Conservation (phyloP, 2,329 filamentous ascomycete species). For the Phialocephala sp. region DNA sequence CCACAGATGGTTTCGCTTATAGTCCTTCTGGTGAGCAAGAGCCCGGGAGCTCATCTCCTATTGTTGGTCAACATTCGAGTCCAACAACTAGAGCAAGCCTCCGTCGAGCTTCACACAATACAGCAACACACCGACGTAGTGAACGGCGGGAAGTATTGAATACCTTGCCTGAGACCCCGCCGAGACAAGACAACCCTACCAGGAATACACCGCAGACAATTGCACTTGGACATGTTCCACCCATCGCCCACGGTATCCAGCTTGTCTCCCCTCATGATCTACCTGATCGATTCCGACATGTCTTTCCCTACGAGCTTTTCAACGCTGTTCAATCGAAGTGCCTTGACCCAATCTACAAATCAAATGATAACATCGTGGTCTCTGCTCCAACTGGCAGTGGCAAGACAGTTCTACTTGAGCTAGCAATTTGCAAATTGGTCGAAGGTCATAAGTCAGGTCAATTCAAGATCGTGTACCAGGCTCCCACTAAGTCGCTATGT, state of each 20-base stretch:
- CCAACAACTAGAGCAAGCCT: conserved; percentile 38
- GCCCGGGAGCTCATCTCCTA: conserved; percentile 32
- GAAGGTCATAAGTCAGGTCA: conserved; percentile 59
- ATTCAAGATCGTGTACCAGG: conserved; percentile 85
- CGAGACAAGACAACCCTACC: conserved; percentile 11
- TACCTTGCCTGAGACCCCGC: conserved; percentile 24
- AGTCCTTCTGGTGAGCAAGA: conserved; percentile 25
- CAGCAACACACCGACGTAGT: conserved; percentile 7
- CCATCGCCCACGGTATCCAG: conserved; percentile 55
- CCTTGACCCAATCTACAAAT: conserved; percentile 69
- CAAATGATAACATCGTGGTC: conserved; percentile 77
- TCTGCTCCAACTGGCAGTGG: conserved; percentile 85
- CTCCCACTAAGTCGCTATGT: conserved; percentile 84
- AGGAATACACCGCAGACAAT: conserved; percentile 21
- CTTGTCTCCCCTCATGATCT: conserved; percentile 64
- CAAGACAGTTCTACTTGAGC: conserved; percentile 81
- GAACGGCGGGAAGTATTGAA: conserved; percentile 6
- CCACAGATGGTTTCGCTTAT: conserved; percentile 32
- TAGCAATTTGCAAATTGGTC: conserved; percentile 78
- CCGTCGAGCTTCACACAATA: conserved; percentile 31
- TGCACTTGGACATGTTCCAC: conserved; percentile 38
- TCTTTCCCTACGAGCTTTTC: conserved; percentile 78
- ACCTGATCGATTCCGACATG: conserved; percentile 69
- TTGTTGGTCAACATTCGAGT: conserved; percentile 35
- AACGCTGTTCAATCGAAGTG: conserved; percentile 86